Base-by-base conservation (phyloP, 139 green algal species). In the Chlorella sp. region DNA sequence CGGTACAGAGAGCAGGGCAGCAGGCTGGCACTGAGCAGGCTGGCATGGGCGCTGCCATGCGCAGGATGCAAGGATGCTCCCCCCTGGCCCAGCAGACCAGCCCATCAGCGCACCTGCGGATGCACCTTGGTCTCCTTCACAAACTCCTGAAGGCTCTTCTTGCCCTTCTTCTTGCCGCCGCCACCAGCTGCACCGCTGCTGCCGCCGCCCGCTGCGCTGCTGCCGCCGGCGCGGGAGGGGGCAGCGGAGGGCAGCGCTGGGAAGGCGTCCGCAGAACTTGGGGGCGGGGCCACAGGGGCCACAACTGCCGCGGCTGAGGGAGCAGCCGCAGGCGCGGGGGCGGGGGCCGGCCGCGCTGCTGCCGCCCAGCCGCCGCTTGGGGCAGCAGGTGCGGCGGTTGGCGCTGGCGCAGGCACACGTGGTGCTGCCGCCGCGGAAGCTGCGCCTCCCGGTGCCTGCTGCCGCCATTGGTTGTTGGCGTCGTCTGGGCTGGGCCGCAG, bases 151-250 rank as follows among this genome's bases (percentile, higher is more conserved):
- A 87, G 25, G 18, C 21, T 39, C 78, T 72, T 44, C 62, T 60
- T 74, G 62, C 38, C 38, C 72, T 88, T 87, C 70, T 91, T 91
- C 73, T 82, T 82, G 70, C 47, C 80, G 11, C 57, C 60, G 76
- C 75, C 56, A 9, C 44, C 44, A 51, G 44, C 44, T 16, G 44
- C 57, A n/a, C 78, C 63, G 41, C 56, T 85, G 70, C 70, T 74
- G 82, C 30, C 57, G 65, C 68, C 74, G 72, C 20, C 72, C 4
- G 65, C 39, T 34, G 17, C 39, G 11, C 68, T 26, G 60, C 20
- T 20, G 25, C 28, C 47, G 38, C 36, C 11, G 32, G 13, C 12
- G 28, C 30, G 20, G 5, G 71, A 13, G 26, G 28, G 28, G 15
- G 71, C 71, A 18, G 39, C 71, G 41, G 64, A 63, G 7, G 76